Conservation (phyloP, 2,329 filamentous ascomycete genomes). For the Juglanconis sp. region DNA sequence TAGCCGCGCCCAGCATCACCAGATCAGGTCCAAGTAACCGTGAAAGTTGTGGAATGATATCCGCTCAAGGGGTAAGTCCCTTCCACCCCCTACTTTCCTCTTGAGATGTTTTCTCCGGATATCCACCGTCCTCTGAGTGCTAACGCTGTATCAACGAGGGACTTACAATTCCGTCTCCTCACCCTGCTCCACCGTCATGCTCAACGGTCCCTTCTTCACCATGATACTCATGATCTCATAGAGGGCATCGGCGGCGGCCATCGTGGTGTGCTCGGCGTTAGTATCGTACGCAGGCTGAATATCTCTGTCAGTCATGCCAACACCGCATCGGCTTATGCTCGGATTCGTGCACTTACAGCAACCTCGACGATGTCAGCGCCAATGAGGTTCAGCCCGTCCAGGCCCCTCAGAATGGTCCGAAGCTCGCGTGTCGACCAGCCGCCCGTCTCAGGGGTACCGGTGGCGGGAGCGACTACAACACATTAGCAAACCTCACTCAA, state of each 20-base stretch:
- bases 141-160: neutral
- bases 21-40: too few species aligned
- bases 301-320: slow-evolving; percentile 18
- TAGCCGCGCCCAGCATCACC: too few species aligned
- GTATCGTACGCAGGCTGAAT: slow-evolving; percentile 62
- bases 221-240: slow-evolving; percentile 81
- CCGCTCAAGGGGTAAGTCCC: too few species aligned
- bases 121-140: too few species aligned
- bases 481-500: slow-evolving; percentile 11
- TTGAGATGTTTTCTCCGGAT: too few species aligned
- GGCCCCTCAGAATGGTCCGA: slow-evolving; percentile 65
- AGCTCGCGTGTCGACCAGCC: slow-evolving; percentile 74
- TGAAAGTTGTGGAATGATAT: too few species aligned
- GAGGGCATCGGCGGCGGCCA: slow-evolving; percentile 67
- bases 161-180: slow-evolving; percentile 18
- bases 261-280: slow-evolving; percentile 70
- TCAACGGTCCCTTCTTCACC: slow-evolving; percentile 68
- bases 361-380: slow-evolving; percentile 73
- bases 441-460: slow-evolving; percentile 72
- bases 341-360: slow-evolving; percentile 37
- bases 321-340: neutral
- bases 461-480: slow-evolving; percentile 61
- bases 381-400: slow-evolving; percentile 67
- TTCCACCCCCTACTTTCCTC: too few species aligned
- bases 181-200: slow-evolving; percentile 18